Evolutionary conservation across 805 yeast genomes (phyloP).

Genomic region (Metschnikowia drakensbergensis): DNA sequence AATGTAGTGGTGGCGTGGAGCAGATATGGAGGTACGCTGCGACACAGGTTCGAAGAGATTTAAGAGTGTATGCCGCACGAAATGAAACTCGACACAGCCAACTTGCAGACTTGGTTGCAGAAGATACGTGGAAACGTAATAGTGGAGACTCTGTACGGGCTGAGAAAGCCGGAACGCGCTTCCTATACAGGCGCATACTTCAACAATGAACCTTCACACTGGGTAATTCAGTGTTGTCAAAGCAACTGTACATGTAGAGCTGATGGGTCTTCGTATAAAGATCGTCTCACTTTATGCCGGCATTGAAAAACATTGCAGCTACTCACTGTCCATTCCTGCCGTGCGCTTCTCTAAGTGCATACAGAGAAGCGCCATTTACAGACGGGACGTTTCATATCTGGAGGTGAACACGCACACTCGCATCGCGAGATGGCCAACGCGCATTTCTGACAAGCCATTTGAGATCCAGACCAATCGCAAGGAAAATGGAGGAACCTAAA

Average conservation of each 20-base stretch:
- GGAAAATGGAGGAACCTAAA: conserved; percentile 12
- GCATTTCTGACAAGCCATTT: background rate
- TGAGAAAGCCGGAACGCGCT: conserved; percentile 1
- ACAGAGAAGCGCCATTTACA: too few relatives aligned
- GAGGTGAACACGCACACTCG: background rate
- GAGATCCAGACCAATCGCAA: background rate
- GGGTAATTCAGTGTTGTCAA: too few relatives aligned
- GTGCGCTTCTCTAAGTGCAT: too few relatives aligned
- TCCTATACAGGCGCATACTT: conserved; percentile 4
- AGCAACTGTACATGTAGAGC: too few relatives aligned
- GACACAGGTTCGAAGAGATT: background rate
- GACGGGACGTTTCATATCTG: background rate
- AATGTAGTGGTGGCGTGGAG: background rate
- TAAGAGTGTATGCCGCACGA: background rate
- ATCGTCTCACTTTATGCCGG: too few relatives aligned
- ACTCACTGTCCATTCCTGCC: too few relatives aligned
- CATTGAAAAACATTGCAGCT: too few relatives aligned
- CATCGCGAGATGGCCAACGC: background rate
- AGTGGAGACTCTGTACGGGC: background rate
- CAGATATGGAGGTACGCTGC: background rate
- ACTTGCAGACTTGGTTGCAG: too few relatives aligned
- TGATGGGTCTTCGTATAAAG: too few relatives aligned
- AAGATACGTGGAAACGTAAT: background rate
- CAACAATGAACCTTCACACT: too few relatives aligned
- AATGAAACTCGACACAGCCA: background rate